Evolutionary conservation across 495 filamentous ascomycete genomes (phyloP), one percentile per base, ranked within the genome.

Genomic region (Clohesyomyces aquaticus): DNA sequence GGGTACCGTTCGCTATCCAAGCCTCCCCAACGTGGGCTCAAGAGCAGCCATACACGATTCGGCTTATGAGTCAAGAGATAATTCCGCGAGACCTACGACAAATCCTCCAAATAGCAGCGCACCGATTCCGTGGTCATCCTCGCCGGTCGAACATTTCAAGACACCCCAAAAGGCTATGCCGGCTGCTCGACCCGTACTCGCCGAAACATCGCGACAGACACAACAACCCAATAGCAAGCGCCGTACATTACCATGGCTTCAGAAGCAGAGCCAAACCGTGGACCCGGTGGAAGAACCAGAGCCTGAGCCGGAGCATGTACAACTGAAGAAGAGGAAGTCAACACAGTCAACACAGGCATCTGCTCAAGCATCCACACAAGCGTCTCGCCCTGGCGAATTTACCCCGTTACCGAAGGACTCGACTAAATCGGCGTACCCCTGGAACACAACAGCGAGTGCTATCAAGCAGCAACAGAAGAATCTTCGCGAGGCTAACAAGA

Each of bases 401-500:
- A 75, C 82, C 64, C 63, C 71, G 19, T 51, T 69, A 18, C 62
- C 74, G 0, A 80, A 79, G 35, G 76, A 78, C 67, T 70, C 78
- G 53, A 12, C 74, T 65, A 59, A 77, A 51, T 52, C 62, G n/a
- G 51, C 55, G 3, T 63, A 75, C 21, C 80, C 82, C 2, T 98
- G 94, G 94, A 88, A 96, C 68, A 87, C 87, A 35, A 91, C 87
- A 10, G 88, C 84, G 3, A 93, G 88, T 65, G 88, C 89, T 1
- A 75, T 96, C 38, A 93, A 93, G 69, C 90, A 91, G 50, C 86
- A 89, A 57, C 89, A 91, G 72, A 91, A 88, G 72, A 83, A 86
- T 67, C 78, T 93, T 8, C 81, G 83, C 41, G 88, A 84, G 55
- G 77, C 82, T 45, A 81, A 80, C 41, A 88, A 91, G 75, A 85